Evolutionary conservation across 164 flowering plant genomes (phyloP), one percentile per base, ranked within the genome.

Genomic region (Stephania cephalantha): DNA sequence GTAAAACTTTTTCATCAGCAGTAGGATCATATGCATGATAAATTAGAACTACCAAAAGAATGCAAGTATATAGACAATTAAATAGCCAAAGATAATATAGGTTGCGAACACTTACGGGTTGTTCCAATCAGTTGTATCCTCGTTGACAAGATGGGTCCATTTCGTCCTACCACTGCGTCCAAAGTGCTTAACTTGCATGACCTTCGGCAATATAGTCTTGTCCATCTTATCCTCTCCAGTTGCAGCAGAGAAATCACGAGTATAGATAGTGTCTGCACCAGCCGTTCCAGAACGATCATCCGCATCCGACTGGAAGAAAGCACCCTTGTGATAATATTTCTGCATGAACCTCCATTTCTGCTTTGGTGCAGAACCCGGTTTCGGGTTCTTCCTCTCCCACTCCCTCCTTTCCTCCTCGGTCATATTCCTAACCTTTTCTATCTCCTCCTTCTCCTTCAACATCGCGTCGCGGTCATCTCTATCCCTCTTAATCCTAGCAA

Each of bases 321-420:
- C 97, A 83, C 98, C 97, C 82, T 91, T 92, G 85, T 94, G 98
- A 80, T 83, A 94, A 73, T 92, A 94, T 76, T 92, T 94, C 88
- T 94, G 97, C 98, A 94, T 94, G 77, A 94, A 94, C 85, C 85
- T 88, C 98, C 97, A 91, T 78, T 94, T 94, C 81, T 87, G 90
- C 86, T 92, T 92, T 10, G 83, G 61, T 29, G 72, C 73, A 4
- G 85, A n/a, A 48, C 84, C 81, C 18, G 90, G 83, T 74, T 88
- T 94, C 0, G 95, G 96, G 79, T 92, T 92, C 88, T 83, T 92
- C 86, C 95, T 87, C 85, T 94, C 97, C 96, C 96, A 94, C 76
- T 91, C 95, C 63, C 91, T 89, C 77, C 96, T 78, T 81, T 94
- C 98, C 74, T 91, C 96, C 87, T 91, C 95, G 0, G 96, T 91